Evolutionary conservation across 2,329 filamentous ascomycete genomes (phyloP).

Genomic region (Epicoccum sorghinum): DNA sequence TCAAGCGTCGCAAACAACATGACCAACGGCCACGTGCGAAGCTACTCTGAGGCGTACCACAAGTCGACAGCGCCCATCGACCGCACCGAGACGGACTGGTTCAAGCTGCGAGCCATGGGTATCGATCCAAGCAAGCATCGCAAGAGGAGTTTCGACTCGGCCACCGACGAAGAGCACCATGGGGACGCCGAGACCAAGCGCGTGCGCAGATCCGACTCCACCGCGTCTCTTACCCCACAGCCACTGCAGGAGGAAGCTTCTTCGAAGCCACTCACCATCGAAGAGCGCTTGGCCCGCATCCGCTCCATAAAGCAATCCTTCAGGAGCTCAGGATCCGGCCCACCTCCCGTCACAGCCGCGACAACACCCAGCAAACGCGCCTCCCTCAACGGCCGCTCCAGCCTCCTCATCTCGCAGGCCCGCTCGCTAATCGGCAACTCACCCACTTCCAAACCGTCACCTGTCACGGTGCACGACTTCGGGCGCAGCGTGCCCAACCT

Average conservation of each 20-base stretch:
- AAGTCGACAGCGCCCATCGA: conserved; percentile 42
- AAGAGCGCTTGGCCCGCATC: conserved; percentile 32
- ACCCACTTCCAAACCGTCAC: conserved; percentile 9
- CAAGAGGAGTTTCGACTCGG: conserved; percentile 40
- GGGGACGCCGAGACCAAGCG: conserved; percentile 31
- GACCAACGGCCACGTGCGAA: conserved; percentile 7
- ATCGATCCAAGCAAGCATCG: conserved; percentile 46
- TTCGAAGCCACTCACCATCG: conserved; percentile 18
- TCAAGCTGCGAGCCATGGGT: conserved; percentile 57
- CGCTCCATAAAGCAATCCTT: conserved; percentile 28
- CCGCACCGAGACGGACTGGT: conserved; percentile 58
- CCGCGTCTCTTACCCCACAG: conserved; percentile 19
- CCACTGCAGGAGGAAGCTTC: conserved; percentile 9
- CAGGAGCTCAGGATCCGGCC: conserved; percentile 14
- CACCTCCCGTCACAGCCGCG: conserved; percentile 13
- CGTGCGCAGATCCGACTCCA: conserved; percentile 19
- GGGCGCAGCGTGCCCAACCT: conserved; percentile 37
- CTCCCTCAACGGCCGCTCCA: conserved; percentile 19
- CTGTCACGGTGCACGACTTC: conserved; percentile 28
- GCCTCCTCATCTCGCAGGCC: conserved; percentile 27
- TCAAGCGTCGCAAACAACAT: conserved; percentile 1
- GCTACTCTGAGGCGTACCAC: conserved; percentile 35
- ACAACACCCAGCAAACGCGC: conserved; percentile 16
- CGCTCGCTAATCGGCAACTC: conserved; percentile 19
- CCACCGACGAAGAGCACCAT: conserved; percentile 30